Conservation (phyloP, 2,329 filamentous ascomycete species). For the Ophiostoma angusticollis region DNA sequence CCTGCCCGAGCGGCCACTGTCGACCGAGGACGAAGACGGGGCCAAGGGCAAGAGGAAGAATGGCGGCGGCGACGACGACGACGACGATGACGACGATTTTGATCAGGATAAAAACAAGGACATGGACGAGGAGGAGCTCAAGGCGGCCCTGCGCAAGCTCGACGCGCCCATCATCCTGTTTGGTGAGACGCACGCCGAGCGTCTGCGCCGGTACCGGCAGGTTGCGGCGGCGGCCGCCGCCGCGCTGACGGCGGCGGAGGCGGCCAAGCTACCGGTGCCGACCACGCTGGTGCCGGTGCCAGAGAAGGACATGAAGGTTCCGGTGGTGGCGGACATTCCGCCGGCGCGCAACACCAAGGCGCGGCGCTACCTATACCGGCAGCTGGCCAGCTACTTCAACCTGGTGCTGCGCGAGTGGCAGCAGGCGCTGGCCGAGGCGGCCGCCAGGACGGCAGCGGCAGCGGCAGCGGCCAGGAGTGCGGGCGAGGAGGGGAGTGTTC, state of each 20-base stretch:
- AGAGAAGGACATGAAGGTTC: slow-evolving; percentile 81
- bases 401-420: slow-evolving; percentile 91
- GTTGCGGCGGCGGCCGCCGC: slow-evolving; percentile 47
- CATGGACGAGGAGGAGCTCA: slow-evolving; percentile 60
- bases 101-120: slow-evolving; percentile 25
- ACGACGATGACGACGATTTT: slow-evolving; percentile 24
- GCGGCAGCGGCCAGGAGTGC: no score
- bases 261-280: slow-evolving; percentile 57
- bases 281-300: slow-evolving; percentile 69
- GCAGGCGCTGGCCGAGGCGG: slow-evolving; percentile 45
- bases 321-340: slow-evolving; percentile 32
- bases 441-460: slow-evolving; percentile 33
- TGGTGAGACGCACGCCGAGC: slow-evolving; percentile 61
- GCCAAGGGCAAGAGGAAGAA: slow-evolving; percentile 16
- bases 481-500: no score
- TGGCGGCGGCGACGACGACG: slow-evolving; percentile 25
- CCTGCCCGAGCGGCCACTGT: slow-evolving; percentile 55
- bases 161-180: slow-evolving; percentile 67
- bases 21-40: slow-evolving; percentile 27
- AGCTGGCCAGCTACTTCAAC: slow-evolving; percentile 89
- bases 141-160: slow-evolving; percentile 53
- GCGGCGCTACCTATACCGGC: slow-evolving; percentile 63
- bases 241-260: neutral
- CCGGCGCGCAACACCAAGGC: slow-evolving; percentile 46
- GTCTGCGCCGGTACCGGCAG: slow-evolving; percentile 58